Evolutionary conservation across 73 alveolate species (phyloP).

Genomic region (Stentor roeselii): DNA sequence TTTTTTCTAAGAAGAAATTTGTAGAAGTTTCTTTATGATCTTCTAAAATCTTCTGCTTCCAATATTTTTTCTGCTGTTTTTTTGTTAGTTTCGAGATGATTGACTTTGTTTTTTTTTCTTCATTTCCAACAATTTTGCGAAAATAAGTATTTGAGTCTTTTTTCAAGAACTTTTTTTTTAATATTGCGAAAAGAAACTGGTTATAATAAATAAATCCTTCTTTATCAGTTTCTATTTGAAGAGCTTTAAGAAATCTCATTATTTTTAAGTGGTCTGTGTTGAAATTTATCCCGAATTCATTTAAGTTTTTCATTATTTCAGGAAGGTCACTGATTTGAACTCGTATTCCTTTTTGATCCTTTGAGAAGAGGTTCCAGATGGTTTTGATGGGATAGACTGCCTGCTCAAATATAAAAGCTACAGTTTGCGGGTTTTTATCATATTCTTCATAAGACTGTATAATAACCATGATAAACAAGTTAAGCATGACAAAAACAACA

Average conservation of each 20-base stretch:
- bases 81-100: neutral
- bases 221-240: slow-evolving; percentile 48
- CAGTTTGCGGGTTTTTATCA: slow-evolving; percentile 84
- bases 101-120: neutral
- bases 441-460: slow-evolving; percentile 92
- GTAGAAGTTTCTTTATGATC: neutral
- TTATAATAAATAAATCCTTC: slow-evolving; percentile 72
- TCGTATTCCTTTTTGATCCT: slow-evolving; percentile 56
- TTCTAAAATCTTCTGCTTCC: neutral
- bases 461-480: slow-evolving; percentile 90
- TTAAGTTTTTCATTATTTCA: slow-evolving; percentile 44
- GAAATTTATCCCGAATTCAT: slow-evolving; percentile 61
- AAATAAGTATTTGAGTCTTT: neutral
- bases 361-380: slow-evolving; percentile 74
- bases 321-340: slow-evolving; percentile 47
- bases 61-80: neutral
- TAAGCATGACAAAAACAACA: slow-evolving; percentile 79
- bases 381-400: slow-evolving; percentile 73
- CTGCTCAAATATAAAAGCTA: slow-evolving; percentile 73
- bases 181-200: slow-evolving; percentile 58
- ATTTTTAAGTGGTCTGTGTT: neutral
- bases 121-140: neutral
- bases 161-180: slow-evolving; percentile 31
- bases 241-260: neutral
- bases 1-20: neutral